Evolutionary conservation across 805 yeast genomes (phyloP), one percentile per base, ranked within the genome.

Genomic region (Candida boidinii): DNA sequence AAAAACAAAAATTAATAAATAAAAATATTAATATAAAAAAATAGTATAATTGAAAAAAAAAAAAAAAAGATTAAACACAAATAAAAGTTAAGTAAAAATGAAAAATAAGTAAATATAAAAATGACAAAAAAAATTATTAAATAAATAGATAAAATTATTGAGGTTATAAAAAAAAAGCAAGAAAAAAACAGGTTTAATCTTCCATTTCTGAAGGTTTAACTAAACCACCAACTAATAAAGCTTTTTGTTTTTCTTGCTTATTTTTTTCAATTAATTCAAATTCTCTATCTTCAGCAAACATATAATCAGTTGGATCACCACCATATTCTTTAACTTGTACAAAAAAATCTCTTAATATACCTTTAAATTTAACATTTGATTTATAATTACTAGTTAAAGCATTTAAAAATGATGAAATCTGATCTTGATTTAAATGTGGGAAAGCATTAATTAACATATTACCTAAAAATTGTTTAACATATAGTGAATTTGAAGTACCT

Each of bases 251-350:
- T 46, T 84, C 90, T 39, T 69, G 54, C 53, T 69, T 73, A 42
- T 67, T 70, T 53, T 76, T 79, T 56, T 84, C 95, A 41, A 66
- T 58, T 38, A 75, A 56, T 54, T 85, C 94, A 31, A 66, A 65
- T 56, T 86, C 95, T 53, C 78, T 82, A 53, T 90, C 98, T 51
- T 92, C 97, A 9, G 94, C 94, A 60, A 79, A 90, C 54, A 90
- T 66, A 55, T 92, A 92, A 55, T 88, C 96, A 16, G 95, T 86
- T 36, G 94, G 78, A 55, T 85, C 95, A 20, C 97, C 97, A 39
- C 97, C 98, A 51, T 73, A 76, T 60, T 90, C 95, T 61, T 87
- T 88, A 57, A 90, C 84, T 64, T 92, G 97, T 27, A 92, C 94
- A 55, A 92, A 70, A 73, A 92, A 92, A 61, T 92, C 99, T 60